A percentile compares a stretch with the other conserved stretches of the same genome.
These are phyloP conservation scores for Acacia concinna DNA, from an alignment of 331 rosid species.

Conservation along the genomic window DNA sequence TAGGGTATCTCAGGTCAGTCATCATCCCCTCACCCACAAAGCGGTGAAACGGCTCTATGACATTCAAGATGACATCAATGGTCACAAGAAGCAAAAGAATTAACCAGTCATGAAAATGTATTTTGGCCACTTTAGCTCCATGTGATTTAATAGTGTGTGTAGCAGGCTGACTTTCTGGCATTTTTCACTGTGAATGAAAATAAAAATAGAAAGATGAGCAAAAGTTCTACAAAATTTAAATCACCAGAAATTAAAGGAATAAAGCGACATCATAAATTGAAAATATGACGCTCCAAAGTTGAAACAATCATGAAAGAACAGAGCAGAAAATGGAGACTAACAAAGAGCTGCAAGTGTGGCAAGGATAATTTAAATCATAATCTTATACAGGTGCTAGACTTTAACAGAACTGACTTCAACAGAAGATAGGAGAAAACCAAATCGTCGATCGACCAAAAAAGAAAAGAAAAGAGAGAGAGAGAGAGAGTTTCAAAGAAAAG, in stretches of 20 bases:
- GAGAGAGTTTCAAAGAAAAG: background rate
- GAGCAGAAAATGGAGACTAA: background rate
- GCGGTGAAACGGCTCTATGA: constrained; percentile 81
- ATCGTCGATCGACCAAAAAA: background rate
- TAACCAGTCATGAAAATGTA: constrained; percentile 82
- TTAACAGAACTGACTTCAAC: background rate
- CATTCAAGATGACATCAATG: constrained; percentile 54
- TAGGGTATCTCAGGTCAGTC: constrained; percentile 73
- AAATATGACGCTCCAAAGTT: background rate
- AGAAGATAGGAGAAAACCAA: constrained; percentile 1
- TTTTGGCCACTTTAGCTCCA: constrained; percentile 62
- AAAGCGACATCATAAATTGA: no score
- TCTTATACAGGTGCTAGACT: background rate
- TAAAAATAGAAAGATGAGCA: constrained; percentile 28
- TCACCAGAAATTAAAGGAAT: background rate
- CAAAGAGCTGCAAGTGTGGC: background rate
- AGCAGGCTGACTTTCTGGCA: constrained; percentile 70
- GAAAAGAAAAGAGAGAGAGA: background rate
- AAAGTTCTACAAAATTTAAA: background rate
- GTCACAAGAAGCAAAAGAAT: constrained; percentile 66
- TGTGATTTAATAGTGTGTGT: constrained; percentile 76
- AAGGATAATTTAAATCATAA: background rate
- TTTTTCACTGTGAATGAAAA: constrained; percentile 42
- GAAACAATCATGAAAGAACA: background rate
- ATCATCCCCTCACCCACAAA: constrained; percentile 86